Evolutionary conservation across 208 protist species (phyloP), one percentile per base, ranked within the genome.

Genomic region (Trypanosoma congolense): DNA sequence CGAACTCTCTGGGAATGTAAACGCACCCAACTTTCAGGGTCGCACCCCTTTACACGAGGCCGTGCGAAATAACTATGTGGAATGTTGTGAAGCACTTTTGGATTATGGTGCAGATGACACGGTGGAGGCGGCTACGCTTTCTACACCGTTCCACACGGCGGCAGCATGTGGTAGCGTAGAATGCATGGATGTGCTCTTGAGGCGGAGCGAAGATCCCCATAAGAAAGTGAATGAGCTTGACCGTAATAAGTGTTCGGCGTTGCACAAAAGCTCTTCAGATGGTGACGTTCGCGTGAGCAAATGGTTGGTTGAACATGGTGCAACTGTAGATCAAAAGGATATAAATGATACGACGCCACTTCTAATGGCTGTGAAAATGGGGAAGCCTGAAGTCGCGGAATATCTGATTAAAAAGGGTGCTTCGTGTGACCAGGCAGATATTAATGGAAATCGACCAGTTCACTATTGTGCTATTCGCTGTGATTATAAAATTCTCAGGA

Each of bases 231-330:
- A 93, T 64, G 81, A 91, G 56, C 56, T 91, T 29, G 89, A 96
- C 60, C 73, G 75, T 40, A 89, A 90, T 51, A 66, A 64, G 31
- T 82, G 77, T 60, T 91, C 85, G 22, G 89, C 86, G 16, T 70
- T 96, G 53, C 89, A 96, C 66, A 93, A 90, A 70, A 92, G 89
- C 59, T 83, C 85, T 30, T 96, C 86, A 36, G 86, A 93, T 61
- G 89, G 90, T 48, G 86, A 94, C 38, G 81, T 93, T 46, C 78
- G 83, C 28, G 90, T 96, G 33, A 87, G 73, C 43, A 67, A 75
- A 24, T 93, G 86, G 85, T 67, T 96, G 10, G 83, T 96, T 6
- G 78, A 94, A 57, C 83, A 96, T 59, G 87, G 86, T 46, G 87
- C 87, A 43, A 65, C 52, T 38, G 74, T 96, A 19, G 84, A 96